Conservation (phyloP, 225 moss, liverwort and hornwort species). For the Neckera pumila region DNA sequence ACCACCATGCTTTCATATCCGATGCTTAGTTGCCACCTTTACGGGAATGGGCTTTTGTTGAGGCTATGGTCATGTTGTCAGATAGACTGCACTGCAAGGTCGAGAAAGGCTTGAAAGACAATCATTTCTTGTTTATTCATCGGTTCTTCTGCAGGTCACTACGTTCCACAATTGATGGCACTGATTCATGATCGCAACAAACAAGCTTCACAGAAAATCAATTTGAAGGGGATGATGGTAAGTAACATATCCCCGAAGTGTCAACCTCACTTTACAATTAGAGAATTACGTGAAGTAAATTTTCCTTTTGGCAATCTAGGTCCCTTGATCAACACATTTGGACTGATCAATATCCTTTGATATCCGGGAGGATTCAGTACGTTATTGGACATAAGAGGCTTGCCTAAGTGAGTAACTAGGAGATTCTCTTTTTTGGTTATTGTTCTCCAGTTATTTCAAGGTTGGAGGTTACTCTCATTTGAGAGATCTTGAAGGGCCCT, state of each 20-base stretch:
- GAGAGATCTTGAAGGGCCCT: neutral
- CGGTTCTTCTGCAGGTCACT: slow-evolving; percentile 45
- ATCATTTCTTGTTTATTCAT: neutral
- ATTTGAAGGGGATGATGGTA: slow-evolving; percentile 74
- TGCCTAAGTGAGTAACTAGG: too few relatives aligned
- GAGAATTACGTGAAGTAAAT: neutral
- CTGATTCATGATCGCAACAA: slow-evolving; percentile 24
- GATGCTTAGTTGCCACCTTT: neutral
- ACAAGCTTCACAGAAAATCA: slow-evolving; percentile 10
- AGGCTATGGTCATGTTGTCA: neutral
- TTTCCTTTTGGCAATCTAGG: neutral
- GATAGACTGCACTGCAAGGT: neutral
- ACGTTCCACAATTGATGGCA: slow-evolving; percentile 57
- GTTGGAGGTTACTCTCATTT: neutral
- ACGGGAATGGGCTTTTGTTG: neutral
- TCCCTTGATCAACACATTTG: neutral
- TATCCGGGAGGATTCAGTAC: neutral
- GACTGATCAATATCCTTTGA: neutral
- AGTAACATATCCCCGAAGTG: neutral
- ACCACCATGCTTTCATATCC: neutral
- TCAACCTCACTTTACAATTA: neutral
- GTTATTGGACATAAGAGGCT: neutral
- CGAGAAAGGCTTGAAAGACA: neutral
- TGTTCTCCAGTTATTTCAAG: neutral
- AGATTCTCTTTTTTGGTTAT: neutral